Conservation (phyloP, 257 asterid species). For the Solanum pennellii region DNA sequence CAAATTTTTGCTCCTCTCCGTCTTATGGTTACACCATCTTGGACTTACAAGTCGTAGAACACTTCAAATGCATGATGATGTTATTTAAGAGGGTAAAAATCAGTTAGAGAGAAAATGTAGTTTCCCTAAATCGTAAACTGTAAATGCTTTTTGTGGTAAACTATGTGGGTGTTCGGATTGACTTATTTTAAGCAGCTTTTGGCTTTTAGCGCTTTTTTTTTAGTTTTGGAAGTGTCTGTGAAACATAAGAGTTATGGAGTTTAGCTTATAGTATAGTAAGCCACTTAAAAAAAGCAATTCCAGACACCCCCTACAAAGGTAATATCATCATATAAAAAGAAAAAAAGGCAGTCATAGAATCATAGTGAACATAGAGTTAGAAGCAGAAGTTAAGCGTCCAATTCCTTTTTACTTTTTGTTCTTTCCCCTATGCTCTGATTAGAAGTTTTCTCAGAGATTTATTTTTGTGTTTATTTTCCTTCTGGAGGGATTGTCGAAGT, state of each 20-base stretch:
- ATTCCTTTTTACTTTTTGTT: neutral
- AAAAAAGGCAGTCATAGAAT: neutral
- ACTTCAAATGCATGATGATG: neutral
- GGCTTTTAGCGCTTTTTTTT: neutral
- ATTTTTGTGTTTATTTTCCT: neutral
- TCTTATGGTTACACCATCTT: neutral
- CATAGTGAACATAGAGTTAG: neutral
- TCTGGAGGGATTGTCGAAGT: neutral
- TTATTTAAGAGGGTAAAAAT: neutral
- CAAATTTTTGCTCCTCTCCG: neutral
- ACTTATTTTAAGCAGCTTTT: neutral
- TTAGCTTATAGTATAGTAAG: neutral
- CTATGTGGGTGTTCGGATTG: neutral
- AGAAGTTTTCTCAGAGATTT: neutral
- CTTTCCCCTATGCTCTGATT: neutral
- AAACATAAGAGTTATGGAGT: neutral
- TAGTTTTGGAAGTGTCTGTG: neutral
- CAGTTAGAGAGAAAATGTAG: neutral
- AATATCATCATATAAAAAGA: neutral
- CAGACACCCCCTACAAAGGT: neutral
- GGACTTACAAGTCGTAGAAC: neutral
- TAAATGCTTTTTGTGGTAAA: neutral
- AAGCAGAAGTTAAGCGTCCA: neutral
- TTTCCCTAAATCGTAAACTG: neutral
- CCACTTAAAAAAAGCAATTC: neutral